Base-by-base conservation (phyloP, 306 rosid genomes). In the Rosa rugosa region DNA sequence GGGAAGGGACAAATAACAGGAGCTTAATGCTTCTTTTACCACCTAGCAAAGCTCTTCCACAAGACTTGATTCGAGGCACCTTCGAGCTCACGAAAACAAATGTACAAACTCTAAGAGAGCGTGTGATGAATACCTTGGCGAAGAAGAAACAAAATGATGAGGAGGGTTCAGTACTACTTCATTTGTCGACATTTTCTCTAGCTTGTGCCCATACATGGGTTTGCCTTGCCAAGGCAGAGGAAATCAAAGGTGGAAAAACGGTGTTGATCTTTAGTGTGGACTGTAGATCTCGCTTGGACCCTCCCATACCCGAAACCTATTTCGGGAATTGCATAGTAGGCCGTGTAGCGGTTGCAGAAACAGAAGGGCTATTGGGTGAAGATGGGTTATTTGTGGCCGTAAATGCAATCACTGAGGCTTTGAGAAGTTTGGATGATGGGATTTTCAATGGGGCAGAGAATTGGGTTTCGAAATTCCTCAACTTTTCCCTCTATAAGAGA, bases 271-370 rank as follows among this genome's bases (percentile, higher is more conserved):
- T 77, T 34, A 44, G 46, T 44, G 46, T 44, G 46, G 46, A 44
- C 46, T 44, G 46, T 2, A 44, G 46, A 8, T 8, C 46, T 44
- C 46, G 11, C 11, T 44, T 44, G 46, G 46, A 44, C 11, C 46
- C 11, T 44, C 46, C 46, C 2, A 0, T 83, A 4, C 83, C 86
- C 1, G 12, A 8, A 5, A 69, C 42, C 0, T 75, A 69, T 42
- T 59, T 83, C 17, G 78, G 78, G 23, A 83, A 83, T 65, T 71
- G 83, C 83, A 4, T 79, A 2, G 25, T 13, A 0, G 11, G 18
- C 11, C 18, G 54, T 5, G 0, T 3, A 1, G 72, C 22, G 17
- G 34, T 45, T 23, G n/a, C 57, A 5, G 63, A 78, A 22, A 70
- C 23, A 38, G 76, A 11, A 72, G 86, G 5, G 11, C 77, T 18